Base-by-base conservation (phyloP, 805 yeast species). In the Candida maris region DNA sequence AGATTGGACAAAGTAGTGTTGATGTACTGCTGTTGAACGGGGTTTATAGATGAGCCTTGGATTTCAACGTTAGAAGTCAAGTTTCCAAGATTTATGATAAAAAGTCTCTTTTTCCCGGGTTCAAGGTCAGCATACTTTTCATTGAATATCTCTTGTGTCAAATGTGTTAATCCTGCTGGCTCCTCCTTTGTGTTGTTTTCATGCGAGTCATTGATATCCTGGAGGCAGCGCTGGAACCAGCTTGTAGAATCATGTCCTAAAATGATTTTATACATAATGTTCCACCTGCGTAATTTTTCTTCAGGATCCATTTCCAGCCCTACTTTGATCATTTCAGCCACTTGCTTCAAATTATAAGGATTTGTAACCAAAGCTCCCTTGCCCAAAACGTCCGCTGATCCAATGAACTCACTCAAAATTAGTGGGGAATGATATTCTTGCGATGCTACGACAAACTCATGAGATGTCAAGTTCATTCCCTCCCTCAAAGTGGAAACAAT, bases 401-500 rank as follows among this genome's bases (percentile, higher is more conserved):
- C 98, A 1, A 96, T 88, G 51, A 93, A 93, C 59, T 93, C 98
- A 25, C 95, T 85, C 37, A 93, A 61, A 30, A 93, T 73, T 44
- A 91, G 70, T 2, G 96, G 96, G 0, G 96, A 82, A 46, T 82
- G 79, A 41, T 76, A 75, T 27, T 74, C 77, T 16, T 68, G 63
- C 1, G 93, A 75, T 18, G 95, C 85, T 37, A 81, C 81, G 27
- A 88, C 74, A 57, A 83, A 93, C 58, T 93, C 98, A 56, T 93
- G 98, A 49, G 96, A 91, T 0, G 97, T 89, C 54, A 93, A 69
- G 52, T 93, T 93, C 88, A 93, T 85, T 18, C 98, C 98, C 60
- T 93, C 98, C 56, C 98, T 79, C 70, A 91, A 75, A 2, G 96
- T 85, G 7, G 94, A 80, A 2, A 91, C 96, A 29, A 85, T 79